These are phyloP conservation scores for Naematelia encephala DNA, from an alignment of 768 basidiomycete species.

Conservation along the genomic window DNA sequence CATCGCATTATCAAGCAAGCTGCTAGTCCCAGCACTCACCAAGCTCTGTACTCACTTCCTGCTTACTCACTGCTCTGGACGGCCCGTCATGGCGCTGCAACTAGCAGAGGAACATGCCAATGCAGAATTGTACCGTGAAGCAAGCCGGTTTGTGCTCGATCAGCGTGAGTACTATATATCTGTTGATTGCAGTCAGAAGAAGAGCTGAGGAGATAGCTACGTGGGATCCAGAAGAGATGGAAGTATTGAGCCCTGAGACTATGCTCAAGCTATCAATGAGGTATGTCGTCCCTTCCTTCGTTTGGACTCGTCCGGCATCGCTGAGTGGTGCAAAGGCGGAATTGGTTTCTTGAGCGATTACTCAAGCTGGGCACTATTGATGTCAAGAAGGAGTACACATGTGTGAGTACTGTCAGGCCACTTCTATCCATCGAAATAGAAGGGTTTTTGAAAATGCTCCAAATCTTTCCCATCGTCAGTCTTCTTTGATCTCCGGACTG, in stretches of 20 bases:
- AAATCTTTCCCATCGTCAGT: neutral
- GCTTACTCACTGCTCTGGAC: conserved; percentile 85
- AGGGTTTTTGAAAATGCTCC: neutral
- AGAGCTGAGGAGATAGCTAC: conserved; percentile 12
- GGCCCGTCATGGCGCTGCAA: conserved; percentile 86
- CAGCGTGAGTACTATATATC: conserved; percentile 62
- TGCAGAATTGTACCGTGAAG: conserved; percentile 65
- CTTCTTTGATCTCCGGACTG: neutral
- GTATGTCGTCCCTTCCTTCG: conserved; percentile 23
- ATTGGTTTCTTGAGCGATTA: conserved; percentile 92
- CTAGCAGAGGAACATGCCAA: conserved; percentile 88
- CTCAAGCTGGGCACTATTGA: conserved; percentile 82
- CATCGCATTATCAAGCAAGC: conserved; percentile 85
- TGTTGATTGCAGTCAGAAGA: too few species aligned
- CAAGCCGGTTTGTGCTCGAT: conserved; percentile 86
- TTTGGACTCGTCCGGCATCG: neutral
- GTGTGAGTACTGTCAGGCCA: conserved; percentile 56
- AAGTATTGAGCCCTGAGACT: conserved; percentile 67
- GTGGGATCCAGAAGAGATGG: conserved; percentile 43
- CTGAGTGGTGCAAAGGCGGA: conserved; percentile 58
- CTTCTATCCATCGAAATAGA: neutral
- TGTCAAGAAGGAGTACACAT: conserved; percentile 91
- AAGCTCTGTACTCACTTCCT: conserved; percentile 80
- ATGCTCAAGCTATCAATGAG: conserved; percentile 80
- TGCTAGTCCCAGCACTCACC: conserved; percentile 76